phyloP scores from a whole-genome alignment of 345 rosid genomes.

The Clausena lansium region DNA sequence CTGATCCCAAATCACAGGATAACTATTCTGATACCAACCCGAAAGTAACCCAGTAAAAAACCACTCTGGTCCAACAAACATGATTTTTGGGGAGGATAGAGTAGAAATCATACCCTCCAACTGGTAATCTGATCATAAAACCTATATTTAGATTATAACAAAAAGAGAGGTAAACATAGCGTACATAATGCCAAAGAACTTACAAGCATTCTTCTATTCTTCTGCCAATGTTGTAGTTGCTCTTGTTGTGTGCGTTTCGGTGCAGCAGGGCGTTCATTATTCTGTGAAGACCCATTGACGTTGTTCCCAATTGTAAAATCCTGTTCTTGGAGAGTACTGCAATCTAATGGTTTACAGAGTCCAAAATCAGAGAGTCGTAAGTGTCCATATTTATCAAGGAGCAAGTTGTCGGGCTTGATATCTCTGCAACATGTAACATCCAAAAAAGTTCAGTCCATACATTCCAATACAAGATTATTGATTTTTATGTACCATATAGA shows the following conservation, averaged over 20 bases:
- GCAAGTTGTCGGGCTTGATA: conserved; percentile 92
- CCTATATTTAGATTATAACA: not conserved
- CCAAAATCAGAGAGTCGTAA: conserved; percentile 94
- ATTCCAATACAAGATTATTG: not conserved
- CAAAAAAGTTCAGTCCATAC: not conserved
- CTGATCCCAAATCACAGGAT: not conserved
- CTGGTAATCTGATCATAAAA: not conserved
- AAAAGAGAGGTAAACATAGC: not conserved
- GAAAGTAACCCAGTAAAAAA: not conserved
- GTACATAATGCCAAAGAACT: conserved; percentile 21
- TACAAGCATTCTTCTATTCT: conserved; percentile 92
- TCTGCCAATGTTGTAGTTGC: conserved; percentile 88
- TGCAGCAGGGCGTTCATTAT: conserved; percentile 40
- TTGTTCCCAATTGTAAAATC: conserved; percentile 53
- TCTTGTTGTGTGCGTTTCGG: conserved; percentile 86
- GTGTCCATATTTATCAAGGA: conserved; percentile 85
- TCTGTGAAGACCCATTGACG: conserved; percentile 38
- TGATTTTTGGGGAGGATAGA: not conserved
- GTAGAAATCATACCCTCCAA: not conserved
- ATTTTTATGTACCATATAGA: not conserved
- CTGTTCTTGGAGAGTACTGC: conserved; percentile 70
- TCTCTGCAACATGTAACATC: conserved; percentile 49
- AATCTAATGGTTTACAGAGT: conserved; percentile 87
- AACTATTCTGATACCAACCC: not conserved
- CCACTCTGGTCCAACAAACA: not conserved